Base-by-base conservation (phyloP, 768 basidiomycete species). In the Coprinopsis marcescibilis region DNA sequence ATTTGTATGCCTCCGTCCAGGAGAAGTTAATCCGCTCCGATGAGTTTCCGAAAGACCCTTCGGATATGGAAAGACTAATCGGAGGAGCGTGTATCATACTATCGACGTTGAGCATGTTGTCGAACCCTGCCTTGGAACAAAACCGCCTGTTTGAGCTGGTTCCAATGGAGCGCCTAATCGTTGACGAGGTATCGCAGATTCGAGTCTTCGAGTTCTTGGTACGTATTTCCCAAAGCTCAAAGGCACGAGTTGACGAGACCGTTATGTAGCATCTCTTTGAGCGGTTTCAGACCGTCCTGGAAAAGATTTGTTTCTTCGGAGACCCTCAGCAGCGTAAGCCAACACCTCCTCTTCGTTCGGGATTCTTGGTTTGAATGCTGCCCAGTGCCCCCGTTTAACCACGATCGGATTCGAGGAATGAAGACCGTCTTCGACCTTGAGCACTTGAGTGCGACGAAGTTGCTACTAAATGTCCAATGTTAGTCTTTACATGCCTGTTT, bases 151-250 rank as follows among this genome's bases (percentile, higher is more conserved):
- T 69, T 52, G 35, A 56, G 0, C 24, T 70, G 3, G 57, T 75
- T 1, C 75, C 74, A 1, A 58, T 76, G 17, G 66, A 64, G 20
- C 60, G 65, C n/a, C 64, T 79, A 1, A 65, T 80, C n/a, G 61
- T 79, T n/a, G 77, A 80, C 46, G 76, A 80, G 57, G 77, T 75
- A 2, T 76, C 74, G 5, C 75, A 76, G 43, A 75, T 78, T 17
- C 68, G 71, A 20, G 56, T 67, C 3, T 70, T 69, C 23, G 73
- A 75, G 21, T 77, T 72, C 48, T 54, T 78, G 65, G 76, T 76
- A 14, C 32, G 61, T 43, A 2, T 7, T 30, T 20, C 20, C 27
- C 13, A 8, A 36, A 26, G 2, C 34, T 7, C 21, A 24, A 3
- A 30, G 19, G 27, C 29, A 43, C 3, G 14, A 10, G 33, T 26